Conservation (phyloP, 441 rosid genomes). For the Adansonia madagascariensis region DNA sequence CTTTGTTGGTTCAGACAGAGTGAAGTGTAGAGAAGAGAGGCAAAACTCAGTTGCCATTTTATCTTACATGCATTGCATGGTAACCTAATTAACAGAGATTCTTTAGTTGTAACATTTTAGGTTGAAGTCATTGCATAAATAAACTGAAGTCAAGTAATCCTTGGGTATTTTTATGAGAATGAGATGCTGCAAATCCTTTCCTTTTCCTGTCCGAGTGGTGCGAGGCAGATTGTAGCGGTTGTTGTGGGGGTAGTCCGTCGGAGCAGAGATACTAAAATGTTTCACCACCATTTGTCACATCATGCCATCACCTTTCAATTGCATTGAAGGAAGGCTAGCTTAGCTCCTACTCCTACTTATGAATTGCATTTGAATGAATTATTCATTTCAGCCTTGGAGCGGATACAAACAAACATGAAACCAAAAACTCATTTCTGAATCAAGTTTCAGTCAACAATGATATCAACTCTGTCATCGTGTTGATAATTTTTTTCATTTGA, state of each 20-base stretch:
- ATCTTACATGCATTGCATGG: not conserved
- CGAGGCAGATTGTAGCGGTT: not conserved
- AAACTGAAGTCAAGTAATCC: too few relatives aligned
- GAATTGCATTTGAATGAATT: constrained; percentile 1
- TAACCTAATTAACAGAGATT: not conserved
- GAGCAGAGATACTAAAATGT: not conserved
- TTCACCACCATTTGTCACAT: constrained; percentile 17
- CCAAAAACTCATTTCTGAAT: too few relatives aligned
- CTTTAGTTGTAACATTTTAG: not conserved
- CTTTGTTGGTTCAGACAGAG: constrained; percentile 1
- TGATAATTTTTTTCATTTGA: not conserved
- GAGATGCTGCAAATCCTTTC: not conserved
- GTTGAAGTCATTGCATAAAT: not conserved
- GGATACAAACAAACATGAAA: too few relatives aligned
- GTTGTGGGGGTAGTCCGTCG: too few relatives aligned
- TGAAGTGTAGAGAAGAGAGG: constrained; percentile 1
- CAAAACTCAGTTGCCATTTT: not conserved
- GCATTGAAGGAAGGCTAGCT: constrained; percentile 19
- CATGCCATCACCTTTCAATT: constrained; percentile 18
- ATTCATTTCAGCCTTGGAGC: constrained; percentile 7
- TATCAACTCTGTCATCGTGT: not conserved
- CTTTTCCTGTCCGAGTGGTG: not conserved
- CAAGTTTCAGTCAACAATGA: too few relatives aligned
- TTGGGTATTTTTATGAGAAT: too few relatives aligned
- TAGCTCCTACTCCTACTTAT: constrained; percentile 18